Evolutionary conservation across 108 stramenopile genomes (phyloP).

Genomic region (Skeletonema grethae): DNA sequence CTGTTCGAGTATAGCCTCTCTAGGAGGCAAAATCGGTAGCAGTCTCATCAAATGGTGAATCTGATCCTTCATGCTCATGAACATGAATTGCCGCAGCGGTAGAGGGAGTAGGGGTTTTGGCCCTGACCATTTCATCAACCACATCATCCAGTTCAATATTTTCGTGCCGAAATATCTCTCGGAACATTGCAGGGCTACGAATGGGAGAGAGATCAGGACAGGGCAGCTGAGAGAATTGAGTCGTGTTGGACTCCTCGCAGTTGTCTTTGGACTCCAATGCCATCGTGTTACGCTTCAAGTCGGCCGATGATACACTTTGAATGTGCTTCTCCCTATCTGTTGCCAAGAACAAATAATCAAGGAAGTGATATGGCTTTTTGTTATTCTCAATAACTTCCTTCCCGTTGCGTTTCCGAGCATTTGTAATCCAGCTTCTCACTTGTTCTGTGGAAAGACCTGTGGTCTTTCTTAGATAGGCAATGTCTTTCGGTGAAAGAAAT

Average conservation of each 20-base stretch:
- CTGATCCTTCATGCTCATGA: too few relatives aligned
- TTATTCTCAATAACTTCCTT: constrained; percentile 50
- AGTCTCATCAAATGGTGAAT: not conserved
- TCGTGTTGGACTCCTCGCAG: not conserved
- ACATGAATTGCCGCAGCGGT: not conserved
- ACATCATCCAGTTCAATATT: not conserved
- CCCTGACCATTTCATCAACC: not conserved
- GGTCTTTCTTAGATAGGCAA: constrained; percentile 2
- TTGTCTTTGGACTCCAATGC: not conserved
- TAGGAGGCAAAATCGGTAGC: not conserved
- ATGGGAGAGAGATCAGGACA: not conserved
- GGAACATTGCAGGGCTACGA: not conserved
- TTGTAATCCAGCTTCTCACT: constrained; percentile 60
- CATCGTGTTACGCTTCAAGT: not conserved
- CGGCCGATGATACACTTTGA: not conserved
- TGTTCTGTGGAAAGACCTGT: constrained; percentile 10
- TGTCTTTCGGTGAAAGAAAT: constrained; percentile 21
- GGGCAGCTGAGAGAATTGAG: not conserved
- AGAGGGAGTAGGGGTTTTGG: too few relatives aligned
- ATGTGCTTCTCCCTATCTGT: constrained; percentile 55
- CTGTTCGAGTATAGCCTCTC: not conserved
- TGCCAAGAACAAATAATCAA: constrained; percentile 62
- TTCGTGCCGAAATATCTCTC: not conserved
- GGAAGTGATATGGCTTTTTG: constrained; percentile 69
- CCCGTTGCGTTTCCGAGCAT: constrained; percentile 59